Conservation (phyloP, 1,284 basidiomycete genomes). For the Ceratobasidium theobromae region DNA sequence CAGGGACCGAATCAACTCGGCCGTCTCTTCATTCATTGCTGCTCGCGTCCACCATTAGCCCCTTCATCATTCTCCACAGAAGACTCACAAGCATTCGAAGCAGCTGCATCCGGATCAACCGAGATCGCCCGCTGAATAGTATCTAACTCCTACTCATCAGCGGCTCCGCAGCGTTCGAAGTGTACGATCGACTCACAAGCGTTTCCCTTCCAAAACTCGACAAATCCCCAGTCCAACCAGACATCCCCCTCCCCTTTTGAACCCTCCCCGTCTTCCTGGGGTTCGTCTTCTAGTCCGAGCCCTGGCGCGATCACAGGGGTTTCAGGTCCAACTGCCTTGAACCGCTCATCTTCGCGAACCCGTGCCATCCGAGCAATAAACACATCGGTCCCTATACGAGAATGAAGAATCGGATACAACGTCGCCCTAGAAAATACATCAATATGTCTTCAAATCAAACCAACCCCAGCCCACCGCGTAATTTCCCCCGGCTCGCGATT, state of each 20-base stretch:
- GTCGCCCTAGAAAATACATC: slow-evolving; percentile 56
- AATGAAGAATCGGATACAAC: slow-evolving; percentile 81
- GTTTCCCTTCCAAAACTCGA: slow-evolving; percentile 99
- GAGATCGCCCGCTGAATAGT: slow-evolving; percentile 54
- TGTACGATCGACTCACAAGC: slow-evolving; percentile 74
- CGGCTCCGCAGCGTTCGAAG: slow-evolving; percentile 8
- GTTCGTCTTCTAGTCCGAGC: slow-evolving; percentile 38
- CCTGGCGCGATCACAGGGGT: slow-evolving; percentile 41
- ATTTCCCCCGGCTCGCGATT: slow-evolving; percentile 91
- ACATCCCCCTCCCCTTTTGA: slow-evolving; percentile 75
- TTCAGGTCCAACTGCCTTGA: slow-evolving; percentile 87
- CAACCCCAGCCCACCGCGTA: slow-evolving; percentile 61
- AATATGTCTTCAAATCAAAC: neutral
- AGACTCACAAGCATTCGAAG: slow-evolving; percentile 42
- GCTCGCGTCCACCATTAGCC: slow-evolving; percentile 14
- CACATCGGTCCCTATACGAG: slow-evolving; percentile 81
- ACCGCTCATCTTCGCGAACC: slow-evolving; percentile 87
- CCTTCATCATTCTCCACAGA: neutral
- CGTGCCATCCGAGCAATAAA: slow-evolving; percentile 85
- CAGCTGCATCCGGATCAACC: slow-evolving; percentile 49
- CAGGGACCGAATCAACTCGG: slow-evolving; percentile 77
- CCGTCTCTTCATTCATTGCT: slow-evolving; percentile 74
- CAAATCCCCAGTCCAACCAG: slow-evolving; percentile 98
- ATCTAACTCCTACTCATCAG: slow-evolving; percentile 41
- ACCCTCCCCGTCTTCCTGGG: slow-evolving; percentile 39